These are phyloP conservation scores for Blastocystis sp. DNA, from an alignment of 352 stramenopile genomes.

Conservation along the genomic window DNA sequence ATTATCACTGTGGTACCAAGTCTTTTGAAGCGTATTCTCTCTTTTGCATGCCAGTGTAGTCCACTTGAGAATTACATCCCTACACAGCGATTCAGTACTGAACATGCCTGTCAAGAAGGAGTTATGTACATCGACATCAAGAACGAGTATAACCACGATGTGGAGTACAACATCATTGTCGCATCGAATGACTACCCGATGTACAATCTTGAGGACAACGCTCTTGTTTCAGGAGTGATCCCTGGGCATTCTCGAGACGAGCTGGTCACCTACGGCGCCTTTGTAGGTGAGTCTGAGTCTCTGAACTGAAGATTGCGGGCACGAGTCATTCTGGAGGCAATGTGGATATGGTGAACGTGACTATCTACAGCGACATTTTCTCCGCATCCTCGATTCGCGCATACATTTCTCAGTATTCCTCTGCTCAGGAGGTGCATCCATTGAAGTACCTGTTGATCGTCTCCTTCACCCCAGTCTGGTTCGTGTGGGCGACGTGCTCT, in stretches of 20 bases:
- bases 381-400: background rate
- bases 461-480: background rate
- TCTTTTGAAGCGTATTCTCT: background rate
- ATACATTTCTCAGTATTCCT: background rate
- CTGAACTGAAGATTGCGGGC: background rate
- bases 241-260: background rate
- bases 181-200: conserved; percentile 1
- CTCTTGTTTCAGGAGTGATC: background rate
- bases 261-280: background rate
- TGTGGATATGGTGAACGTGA: conserved; percentile 20
- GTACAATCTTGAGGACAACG: conserved; percentile 46
- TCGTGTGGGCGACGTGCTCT: background rate
- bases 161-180: background rate
- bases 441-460: background rate
- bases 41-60: background rate
- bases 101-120: background rate
- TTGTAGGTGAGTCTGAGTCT: background rate
- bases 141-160: background rate
- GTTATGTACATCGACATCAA: background rate
- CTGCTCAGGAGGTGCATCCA: background rate
- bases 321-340: background rate
- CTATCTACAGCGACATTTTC: background rate
- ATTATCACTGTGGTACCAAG: background rate
- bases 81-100: background rate
- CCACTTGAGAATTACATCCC: background rate